phyloP scores from a whole-genome alignment of 441 rosid genomes.

The Euphorbia celastroides region DNA sequence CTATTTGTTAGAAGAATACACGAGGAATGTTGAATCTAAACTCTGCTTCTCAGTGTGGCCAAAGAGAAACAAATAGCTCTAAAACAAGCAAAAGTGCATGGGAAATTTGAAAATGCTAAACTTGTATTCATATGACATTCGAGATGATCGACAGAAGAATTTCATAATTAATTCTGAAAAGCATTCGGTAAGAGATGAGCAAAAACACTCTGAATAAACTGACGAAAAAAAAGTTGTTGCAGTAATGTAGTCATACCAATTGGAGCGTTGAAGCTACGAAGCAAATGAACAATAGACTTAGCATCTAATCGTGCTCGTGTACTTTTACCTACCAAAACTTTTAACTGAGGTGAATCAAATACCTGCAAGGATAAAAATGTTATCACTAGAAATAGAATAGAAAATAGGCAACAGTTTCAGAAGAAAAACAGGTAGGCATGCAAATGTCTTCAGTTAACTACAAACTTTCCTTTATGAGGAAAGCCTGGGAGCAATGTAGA shows the following conservation, averaged over 20 bases:
- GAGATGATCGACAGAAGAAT: not conserved
- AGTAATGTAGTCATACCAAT: constrained; percentile 36
- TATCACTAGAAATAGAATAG: not conserved
- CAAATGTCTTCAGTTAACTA: not conserved
- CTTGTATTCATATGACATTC: not conserved
- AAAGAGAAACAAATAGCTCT: constrained; percentile 1
- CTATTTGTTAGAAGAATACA: not conserved
- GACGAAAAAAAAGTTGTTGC: not conserved
- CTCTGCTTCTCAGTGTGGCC: not conserved
- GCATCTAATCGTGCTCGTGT: constrained; percentile 70
- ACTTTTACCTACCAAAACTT: constrained; percentile 57
- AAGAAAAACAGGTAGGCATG: no score
- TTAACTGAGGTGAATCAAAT: constrained; percentile 68
- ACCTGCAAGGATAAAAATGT: constrained; percentile 37
- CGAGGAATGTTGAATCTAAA: not conserved
- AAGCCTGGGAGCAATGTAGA: not conserved
- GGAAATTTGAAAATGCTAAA: not conserved
- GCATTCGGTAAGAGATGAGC: not conserved
- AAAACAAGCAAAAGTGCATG: not conserved
- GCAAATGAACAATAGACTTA: constrained; percentile 60
- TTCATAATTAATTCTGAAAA: not conserved
- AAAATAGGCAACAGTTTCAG: not conserved
- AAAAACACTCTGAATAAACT: not conserved
- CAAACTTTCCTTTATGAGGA: not conserved
- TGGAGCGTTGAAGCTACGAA: constrained; percentile 60